Percentiles rank a stretch among this genome's conserved stretches.
These are phyloP conservation scores for Rosa hybrid DNA, from an alignment of 331 rosid genomes.

Conservation along the genomic window DNA sequence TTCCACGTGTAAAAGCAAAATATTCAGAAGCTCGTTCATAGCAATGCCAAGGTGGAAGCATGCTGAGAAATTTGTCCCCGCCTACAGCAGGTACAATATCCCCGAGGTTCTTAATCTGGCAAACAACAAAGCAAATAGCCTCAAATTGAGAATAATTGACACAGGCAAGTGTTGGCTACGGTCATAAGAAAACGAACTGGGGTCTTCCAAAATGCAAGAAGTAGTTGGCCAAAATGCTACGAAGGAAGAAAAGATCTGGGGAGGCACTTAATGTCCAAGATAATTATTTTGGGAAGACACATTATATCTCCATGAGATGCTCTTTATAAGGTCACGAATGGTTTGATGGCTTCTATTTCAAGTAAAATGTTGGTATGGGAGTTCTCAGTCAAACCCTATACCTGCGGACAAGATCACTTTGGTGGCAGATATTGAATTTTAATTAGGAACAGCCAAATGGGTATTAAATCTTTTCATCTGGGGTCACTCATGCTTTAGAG, in stretches of 20 bases:
- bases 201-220: not conserved
- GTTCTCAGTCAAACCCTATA: not conserved
- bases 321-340: not conserved
- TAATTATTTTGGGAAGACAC: not conserved
- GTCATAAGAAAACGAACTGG: slow-evolving; percentile 15
- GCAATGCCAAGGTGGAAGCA: slow-evolving; percentile 99
- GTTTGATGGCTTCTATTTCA: not conserved
- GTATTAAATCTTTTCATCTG: not conserved
- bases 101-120: slow-evolving; percentile 65
- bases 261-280: not conserved
- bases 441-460: not conserved
- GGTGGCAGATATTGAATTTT: not conserved
- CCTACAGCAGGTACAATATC: slow-evolving; percentile 68
- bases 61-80: slow-evolving; percentile 83
- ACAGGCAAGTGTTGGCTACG: slow-evolving; percentile 16
- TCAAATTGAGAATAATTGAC: slow-evolving; percentile 5
- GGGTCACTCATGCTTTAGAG: not conserved
- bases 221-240: not conserved
- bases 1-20: slow-evolving; percentile 70
- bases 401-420: not conserved
- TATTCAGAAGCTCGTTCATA: slow-evolving; percentile 92
- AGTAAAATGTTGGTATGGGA: not conserved
- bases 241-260: no score
- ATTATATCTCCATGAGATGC: not conserved
- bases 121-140: slow-evolving; percentile 30